Conservation (phyloP, 1,139 yeast species). For the Chernovozyma aurita region DNA sequence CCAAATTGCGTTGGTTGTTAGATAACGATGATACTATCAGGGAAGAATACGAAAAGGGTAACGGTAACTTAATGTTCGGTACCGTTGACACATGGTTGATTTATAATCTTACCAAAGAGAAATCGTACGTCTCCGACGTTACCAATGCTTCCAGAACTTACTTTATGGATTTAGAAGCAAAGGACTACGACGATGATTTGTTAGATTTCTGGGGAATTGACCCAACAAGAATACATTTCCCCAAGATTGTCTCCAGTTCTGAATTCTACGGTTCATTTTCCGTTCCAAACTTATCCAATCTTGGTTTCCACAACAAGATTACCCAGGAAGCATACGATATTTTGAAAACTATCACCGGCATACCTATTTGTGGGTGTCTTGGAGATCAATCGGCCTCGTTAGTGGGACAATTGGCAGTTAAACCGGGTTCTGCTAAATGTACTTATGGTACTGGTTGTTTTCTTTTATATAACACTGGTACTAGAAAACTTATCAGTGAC, state of each 20-base stretch:
- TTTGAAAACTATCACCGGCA: constrained; percentile 44
- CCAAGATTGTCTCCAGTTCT: constrained; percentile 77
- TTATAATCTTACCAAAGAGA: constrained; percentile 74
- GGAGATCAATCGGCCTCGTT: constrained; percentile 95
- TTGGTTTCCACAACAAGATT: constrained; percentile 50
- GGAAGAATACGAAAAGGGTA: constrained; percentile 70
- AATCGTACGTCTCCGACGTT: constrained; percentile 75
- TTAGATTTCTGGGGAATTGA: constrained; percentile 79
- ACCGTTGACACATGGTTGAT: constrained; percentile 95
- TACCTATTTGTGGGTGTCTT: constrained; percentile 84
- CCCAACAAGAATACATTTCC: constrained; percentile 62
- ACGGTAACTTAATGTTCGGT: constrained; percentile 77
- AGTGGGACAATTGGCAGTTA: constrained; percentile 87
- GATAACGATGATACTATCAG: constrained; percentile 72
- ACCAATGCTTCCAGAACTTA: constrained; percentile 91
- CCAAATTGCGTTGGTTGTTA: constrained; percentile 84
- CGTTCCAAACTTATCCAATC: constrained; percentile 50
- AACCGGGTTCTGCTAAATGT: constrained; percentile 85
- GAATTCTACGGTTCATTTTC: constrained; percentile 73
- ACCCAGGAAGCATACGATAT: constrained; percentile 51
- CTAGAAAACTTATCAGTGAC: constrained; percentile 55
- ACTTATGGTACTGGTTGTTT: constrained; percentile 98
- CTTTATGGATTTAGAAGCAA: constrained; percentile 78
- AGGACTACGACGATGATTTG: constrained; percentile 71
- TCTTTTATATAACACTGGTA: constrained; percentile 83